Evolutionary conservation across 2,329 filamentous ascomycete genomes (phyloP).

Genomic region (Colletotrichum euphorbiae): DNA sequence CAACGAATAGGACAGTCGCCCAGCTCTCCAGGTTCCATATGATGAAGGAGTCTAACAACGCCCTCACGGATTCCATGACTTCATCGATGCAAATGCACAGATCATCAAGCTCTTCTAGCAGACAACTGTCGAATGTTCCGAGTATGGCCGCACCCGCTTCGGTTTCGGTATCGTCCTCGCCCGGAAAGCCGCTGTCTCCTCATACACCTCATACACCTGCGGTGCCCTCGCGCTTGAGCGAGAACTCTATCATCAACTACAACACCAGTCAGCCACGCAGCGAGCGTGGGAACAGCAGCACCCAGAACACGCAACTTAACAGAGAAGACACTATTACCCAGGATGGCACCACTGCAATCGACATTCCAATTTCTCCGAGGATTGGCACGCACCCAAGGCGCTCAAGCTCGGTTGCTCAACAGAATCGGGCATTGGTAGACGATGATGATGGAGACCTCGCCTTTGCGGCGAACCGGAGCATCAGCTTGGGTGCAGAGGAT

Average conservation of each 20-base stretch:
- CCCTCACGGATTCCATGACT: conserved; percentile 91
- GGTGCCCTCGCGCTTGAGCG: conserved; percentile 91
- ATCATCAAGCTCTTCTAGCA: conserved; percentile 79
- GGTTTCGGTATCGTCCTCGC: conserved; percentile 87
- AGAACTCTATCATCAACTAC: conserved; percentile 86
- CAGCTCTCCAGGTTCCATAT: conserved; percentile 87
- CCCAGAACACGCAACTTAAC: conserved; percentile 45
- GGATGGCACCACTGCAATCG: conserved; percentile 73
- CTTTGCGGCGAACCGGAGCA: conserved; percentile 72
- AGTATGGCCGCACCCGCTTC: conserved; percentile 79
- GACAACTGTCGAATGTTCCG: conserved; percentile 69
- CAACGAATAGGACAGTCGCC: conserved; percentile 80
- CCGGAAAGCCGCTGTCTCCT: conserved; percentile 88
- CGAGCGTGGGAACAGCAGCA: conserved; percentile 44
- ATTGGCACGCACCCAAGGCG: conserved; percentile 67
- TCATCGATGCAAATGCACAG: conserved; percentile 88
- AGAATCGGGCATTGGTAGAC: conserved; percentile 64
- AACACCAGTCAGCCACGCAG: conserved; percentile 46
- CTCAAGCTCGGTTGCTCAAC: conserved; percentile 77
- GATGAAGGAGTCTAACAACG: conserved; percentile 90
- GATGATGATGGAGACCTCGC: conserved; percentile 72
- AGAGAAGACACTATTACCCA: conserved; percentile 56
- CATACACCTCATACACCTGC: conserved; percentile 94
- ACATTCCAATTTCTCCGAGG: conserved; percentile 79
- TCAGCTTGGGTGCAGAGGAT: conserved; percentile 75